Conservation (phyloP, 805 yeast species). For the Saccharomyces kudriavzevii region DNA sequence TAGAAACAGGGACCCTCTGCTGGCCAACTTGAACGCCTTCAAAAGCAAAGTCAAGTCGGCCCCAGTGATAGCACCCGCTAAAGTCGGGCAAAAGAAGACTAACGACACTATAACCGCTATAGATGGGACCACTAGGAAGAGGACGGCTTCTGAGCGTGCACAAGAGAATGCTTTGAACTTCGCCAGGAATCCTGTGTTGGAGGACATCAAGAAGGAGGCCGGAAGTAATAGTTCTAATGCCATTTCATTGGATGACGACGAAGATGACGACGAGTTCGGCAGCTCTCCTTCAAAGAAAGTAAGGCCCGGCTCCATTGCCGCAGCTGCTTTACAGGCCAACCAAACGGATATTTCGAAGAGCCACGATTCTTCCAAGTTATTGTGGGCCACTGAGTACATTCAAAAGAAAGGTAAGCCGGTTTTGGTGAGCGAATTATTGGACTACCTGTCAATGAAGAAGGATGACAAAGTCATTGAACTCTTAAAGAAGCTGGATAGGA, state of each 20-base stretch:
- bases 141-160: constrained; percentile 8
- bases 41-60: constrained; percentile 52
- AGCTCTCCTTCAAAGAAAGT: constrained; percentile 25
- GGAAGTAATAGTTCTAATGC: constrained; percentile 7
- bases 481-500: constrained; percentile 67
- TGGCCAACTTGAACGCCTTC: constrained; percentile 58
- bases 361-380: constrained; percentile 77
- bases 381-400: constrained; percentile 85
- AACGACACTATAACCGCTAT: background rate
- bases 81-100: constrained; percentile 21
- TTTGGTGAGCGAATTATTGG: constrained; percentile 52
- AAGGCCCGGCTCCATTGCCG: constrained; percentile 28
- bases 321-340: constrained; percentile 25
- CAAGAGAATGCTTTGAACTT: constrained; percentile 1
- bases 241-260: constrained; percentile 15
- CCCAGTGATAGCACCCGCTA: constrained; percentile 38
- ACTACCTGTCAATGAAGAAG: constrained; percentile 49
- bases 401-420: constrained; percentile 66
- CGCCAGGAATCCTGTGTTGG: background rate
- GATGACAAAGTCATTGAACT: constrained; percentile 63
- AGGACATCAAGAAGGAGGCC: background rate
- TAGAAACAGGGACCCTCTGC: constrained; percentile 32
- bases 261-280: constrained; percentile 17
- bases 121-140: constrained; percentile 11
- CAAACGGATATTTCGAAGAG: constrained; percentile 25